Base-by-base conservation (phyloP, 768 basidiomycete genomes). In the Phlebiopsis flavidoalba region DNA sequence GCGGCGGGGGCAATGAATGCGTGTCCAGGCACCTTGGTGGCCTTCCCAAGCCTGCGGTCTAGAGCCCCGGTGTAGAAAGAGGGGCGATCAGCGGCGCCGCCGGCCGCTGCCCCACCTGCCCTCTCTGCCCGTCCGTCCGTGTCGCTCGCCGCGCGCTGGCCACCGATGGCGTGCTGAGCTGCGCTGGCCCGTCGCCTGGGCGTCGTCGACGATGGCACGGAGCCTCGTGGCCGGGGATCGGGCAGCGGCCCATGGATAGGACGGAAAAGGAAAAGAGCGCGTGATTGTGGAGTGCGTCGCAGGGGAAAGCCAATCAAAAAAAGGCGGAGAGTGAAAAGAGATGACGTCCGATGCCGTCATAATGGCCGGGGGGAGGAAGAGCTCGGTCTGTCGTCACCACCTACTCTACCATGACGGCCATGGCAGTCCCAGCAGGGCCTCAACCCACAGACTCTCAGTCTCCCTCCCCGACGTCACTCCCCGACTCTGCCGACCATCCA, bases 401-500 rank as follows among this genome's bases (percentile, higher is more conserved):
- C 19, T 33, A 35, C 48, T 31, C 48, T 49, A 10, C 24, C 48
- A 26, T 49, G 19, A 49, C 48, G 19, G 48, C 48, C 48, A 49
- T 49, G 48, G 48, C 48, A 21, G 48, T 26, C 48, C 40, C 17
- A 45, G 43, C 35, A 24, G 26, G 26, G 54, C 36, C 54, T 15
- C 21, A n/a, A 35, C 35, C 19, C 22, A 51, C 50, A 15, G 15
- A 21, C 48, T 17, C 48, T 31, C 17, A 53, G 15, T 55, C 54
- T 35, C 54, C 54, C 37, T 55, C 54, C 33, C 52, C 52, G 52
- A 35, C 52, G 50, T 52, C 50, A 52, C 22, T 31, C 22, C 31
- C 52, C 31, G 52, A 35, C 35, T 15, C 45, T 55, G n/a, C 60
- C 53, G 63, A 58, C 56, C 47, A 58, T 8, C 62, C 65, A 11